Base-by-base conservation (phyloP, 176 grass and related monocot genomes). In the Tuctoria greenei region DNA sequence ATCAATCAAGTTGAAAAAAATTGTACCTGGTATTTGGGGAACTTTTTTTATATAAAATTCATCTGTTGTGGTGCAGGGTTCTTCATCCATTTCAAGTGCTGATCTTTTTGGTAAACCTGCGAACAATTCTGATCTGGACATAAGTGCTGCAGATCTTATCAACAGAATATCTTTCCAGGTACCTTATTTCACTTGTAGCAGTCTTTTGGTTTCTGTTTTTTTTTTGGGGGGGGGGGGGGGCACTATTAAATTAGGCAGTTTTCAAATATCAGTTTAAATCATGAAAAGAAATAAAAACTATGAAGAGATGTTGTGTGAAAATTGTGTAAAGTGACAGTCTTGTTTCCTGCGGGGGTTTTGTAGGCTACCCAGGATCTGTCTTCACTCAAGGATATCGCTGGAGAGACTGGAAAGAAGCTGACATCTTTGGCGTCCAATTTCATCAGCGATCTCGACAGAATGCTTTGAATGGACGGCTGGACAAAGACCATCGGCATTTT, bases 331-430 rank as follows among this genome's bases (percentile, higher is more conserved):
- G 37, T 79, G 59, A 31, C 17, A 18, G 0, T 74, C 6, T 79
- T 42, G 24, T 81, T 47, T 46, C 15, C 17, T 69, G 11, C 1
- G 5, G 66, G 74, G 15, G 21, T 83, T 70, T 24, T 84, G 17
- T 28, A 98, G 95, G 91, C 95, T 46, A 62, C 95, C 24, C 91
- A 98, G 35, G 95, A 98, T 86, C 70, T 98, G 46, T 94, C 95
- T 41, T 98, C 91, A 5, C 83, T 98, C 61, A 98, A 92, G 89
- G 79, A 90, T 72, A 94, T 98, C 45, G 95, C 91, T 1, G 95
- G 91, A 41, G 95, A 98, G 67, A 98, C 95, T 0, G 88, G 95
- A 75, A 98, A 92, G 63, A 98, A 86, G 66, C 59, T 98, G 73
- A 92, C 91, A 41, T 90, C 88, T 57, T 28, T 98, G 23, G 95